Percentiles rank a stretch among this genome's conserved stretches.
Conservation (phyloP, 768 basidiomycete species). For the Calocera cornea region DNA sequence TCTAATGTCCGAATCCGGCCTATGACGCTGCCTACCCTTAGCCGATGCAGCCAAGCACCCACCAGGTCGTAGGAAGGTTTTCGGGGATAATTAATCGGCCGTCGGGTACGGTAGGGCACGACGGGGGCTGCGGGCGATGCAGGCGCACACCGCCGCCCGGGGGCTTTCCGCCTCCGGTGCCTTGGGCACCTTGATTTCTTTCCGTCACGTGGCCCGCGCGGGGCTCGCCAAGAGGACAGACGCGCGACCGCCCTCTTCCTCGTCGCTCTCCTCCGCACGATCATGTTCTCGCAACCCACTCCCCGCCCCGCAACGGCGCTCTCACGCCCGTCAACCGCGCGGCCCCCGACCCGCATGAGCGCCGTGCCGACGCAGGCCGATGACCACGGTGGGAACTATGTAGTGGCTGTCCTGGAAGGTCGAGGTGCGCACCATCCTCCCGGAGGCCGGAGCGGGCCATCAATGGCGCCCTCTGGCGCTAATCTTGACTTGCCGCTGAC, state of each 20-base stretch:
- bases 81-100: not conserved
- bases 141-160: too few relatives aligned
- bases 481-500: not conserved
- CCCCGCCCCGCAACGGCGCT: not conserved
- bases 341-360: slow-evolving; percentile 40
- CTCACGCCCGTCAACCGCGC: slow-evolving; percentile 40
- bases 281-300: not conserved
- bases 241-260: too few relatives aligned
- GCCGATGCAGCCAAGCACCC: too few relatives aligned
- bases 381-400: slow-evolving; percentile 43
- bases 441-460: too few relatives aligned
- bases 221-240: not conserved
- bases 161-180: too few relatives aligned
- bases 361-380: slow-evolving; percentile 20
- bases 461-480: not conserved
- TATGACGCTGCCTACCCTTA: too few relatives aligned
- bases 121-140: too few relatives aligned
- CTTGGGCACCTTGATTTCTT: slow-evolving; percentile 2
- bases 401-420: slow-evolving; percentile 62
- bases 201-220: not conserved
- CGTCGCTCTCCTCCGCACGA: not conserved
- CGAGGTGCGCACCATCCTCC: slow-evolving; percentile 32
- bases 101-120: too few relatives aligned
- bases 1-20: too few relatives aligned
- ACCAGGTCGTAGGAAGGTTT: too few relatives aligned